Conservation (phyloP, 768 basidiomycete species). For the Suillus lakei region DNA sequence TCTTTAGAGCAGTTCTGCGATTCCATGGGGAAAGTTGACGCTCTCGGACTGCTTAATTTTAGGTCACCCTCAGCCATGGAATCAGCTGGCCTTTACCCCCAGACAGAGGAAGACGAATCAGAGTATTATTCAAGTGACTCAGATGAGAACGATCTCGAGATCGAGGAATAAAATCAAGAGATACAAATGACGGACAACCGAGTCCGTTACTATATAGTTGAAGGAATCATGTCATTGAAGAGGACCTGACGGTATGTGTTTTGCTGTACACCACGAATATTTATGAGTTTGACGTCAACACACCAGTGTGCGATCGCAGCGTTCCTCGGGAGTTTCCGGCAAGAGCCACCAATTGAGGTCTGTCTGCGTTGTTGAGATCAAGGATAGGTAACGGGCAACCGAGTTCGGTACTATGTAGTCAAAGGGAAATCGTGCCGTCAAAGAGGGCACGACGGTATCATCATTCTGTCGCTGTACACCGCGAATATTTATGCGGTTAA, state of each 20-base stretch:
- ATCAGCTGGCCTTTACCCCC: background rate
- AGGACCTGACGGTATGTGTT: background rate
- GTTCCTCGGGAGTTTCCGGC: too few species aligned
- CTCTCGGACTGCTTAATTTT: conserved; percentile 6
- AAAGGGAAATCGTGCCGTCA: too few species aligned
- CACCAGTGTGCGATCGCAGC: background rate
- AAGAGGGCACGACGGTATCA: too few species aligned
- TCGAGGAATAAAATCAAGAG: background rate
- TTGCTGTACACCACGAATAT: background rate
- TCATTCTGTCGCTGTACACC: background rate
- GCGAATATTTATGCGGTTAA: background rate
- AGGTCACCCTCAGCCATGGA: conserved; percentile 1
- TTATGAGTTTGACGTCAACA: background rate
- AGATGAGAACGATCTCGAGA: conserved; percentile 2
- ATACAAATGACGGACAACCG: background rate
- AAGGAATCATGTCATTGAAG: background rate
- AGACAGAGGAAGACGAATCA: conserved; percentile 3
- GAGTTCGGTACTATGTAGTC: too few species aligned
- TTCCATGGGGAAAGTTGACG: background rate
- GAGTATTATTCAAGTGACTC: background rate
- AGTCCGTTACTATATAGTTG: background rate
- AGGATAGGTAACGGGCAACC: too few species aligned
- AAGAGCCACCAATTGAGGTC: too few species aligned
- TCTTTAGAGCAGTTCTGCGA: background rate
- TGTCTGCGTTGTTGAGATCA: too few species aligned